A percentile compares a stretch with the other conserved stretches of the same genome.
Evolutionary conservation across 805 yeast genomes (phyloP).

Genomic region (Metschnikowia bowlesiae): DNA sequence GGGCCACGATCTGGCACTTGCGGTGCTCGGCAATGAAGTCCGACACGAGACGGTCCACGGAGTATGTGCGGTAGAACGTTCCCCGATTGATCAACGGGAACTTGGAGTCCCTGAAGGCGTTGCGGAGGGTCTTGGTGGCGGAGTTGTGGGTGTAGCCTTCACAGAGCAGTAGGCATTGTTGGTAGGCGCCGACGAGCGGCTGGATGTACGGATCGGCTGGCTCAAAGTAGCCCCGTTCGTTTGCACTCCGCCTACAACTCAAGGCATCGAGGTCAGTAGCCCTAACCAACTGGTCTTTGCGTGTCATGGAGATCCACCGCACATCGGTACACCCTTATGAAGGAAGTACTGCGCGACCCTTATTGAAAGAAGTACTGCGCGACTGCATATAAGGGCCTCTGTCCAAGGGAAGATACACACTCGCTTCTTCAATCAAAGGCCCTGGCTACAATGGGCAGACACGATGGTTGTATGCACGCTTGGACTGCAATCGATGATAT

Average conservation of each 20-base stretch:
- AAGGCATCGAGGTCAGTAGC: constrained; percentile 69
- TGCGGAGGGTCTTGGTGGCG: constrained; percentile 37
- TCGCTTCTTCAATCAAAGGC: too few species aligned
- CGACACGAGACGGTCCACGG: constrained; percentile 46
- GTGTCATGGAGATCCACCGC: not conserved
- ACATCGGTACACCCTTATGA: not conserved
- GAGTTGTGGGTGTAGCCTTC: constrained; percentile 36
- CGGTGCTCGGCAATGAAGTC: constrained; percentile 33
- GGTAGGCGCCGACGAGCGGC: constrained; percentile 32
- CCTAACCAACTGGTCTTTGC: constrained; percentile 43
- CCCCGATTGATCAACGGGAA: constrained; percentile 70
- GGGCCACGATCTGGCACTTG: constrained; percentile 52
- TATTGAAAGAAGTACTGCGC: too few species aligned
- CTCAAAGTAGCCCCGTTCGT: constrained; percentile 42
- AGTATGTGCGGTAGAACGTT: constrained; percentile 55
- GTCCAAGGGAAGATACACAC: too few species aligned
- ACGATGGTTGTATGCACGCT: too few species aligned
- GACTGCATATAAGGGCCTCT: too few species aligned
- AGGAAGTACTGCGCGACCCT: not conserved
- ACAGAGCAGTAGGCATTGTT: constrained; percentile 34
- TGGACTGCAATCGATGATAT: too few species aligned
- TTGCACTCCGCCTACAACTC: constrained; percentile 58
- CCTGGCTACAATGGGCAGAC: too few species aligned
- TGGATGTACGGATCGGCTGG: constrained; percentile 35
- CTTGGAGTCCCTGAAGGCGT: constrained; percentile 41